phyloP scores from a whole-genome alignment of 768 basidiomycete species.

The Fomitopsis pulvina region DNA sequence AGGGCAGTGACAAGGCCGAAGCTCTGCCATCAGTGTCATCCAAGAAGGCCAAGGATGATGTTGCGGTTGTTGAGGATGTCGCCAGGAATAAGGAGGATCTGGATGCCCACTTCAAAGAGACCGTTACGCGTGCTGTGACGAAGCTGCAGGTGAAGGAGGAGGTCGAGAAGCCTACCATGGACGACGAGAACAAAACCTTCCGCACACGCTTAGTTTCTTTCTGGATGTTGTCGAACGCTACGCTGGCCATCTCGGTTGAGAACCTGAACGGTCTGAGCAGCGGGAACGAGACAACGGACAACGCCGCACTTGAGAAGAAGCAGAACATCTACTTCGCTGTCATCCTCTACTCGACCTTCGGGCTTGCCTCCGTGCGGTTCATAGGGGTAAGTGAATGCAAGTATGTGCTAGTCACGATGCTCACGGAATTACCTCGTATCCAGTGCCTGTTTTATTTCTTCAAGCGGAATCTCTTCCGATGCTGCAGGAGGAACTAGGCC shows the following conservation, averaged over 20 bases:
- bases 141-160: constrained; percentile 62
- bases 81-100: constrained; percentile 82
- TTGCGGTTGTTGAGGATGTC: constrained; percentile 79
- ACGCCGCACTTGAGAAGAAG: constrained; percentile 30
- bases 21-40: constrained; percentile 86
- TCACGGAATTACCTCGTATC: constrained; percentile 4
- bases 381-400: constrained; percentile 49
- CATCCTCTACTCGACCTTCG: constrained; percentile 78
- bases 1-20: constrained; percentile 92
- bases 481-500: constrained; percentile 73
- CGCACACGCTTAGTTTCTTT: constrained; percentile 78
- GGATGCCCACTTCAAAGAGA: constrained; percentile 87
- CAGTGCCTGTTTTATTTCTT: constrained; percentile 82
- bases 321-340: constrained; percentile 67
- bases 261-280: constrained; percentile 61
- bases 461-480: constrained; percentile 77
- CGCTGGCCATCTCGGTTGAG: constrained; percentile 66
- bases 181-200: constrained; percentile 91
- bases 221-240: constrained; percentile 76
- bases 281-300: constrained; percentile 34
- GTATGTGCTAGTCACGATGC: neutral
- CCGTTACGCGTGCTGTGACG: constrained; percentile 80
- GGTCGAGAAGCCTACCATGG: constrained; percentile 74
- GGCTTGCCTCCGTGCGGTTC: constrained; percentile 65
- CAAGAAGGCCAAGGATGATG: constrained; percentile 70